Conservation (phyloP, 192 early-diverging fungal species). For the Backusella luteola region DNA sequence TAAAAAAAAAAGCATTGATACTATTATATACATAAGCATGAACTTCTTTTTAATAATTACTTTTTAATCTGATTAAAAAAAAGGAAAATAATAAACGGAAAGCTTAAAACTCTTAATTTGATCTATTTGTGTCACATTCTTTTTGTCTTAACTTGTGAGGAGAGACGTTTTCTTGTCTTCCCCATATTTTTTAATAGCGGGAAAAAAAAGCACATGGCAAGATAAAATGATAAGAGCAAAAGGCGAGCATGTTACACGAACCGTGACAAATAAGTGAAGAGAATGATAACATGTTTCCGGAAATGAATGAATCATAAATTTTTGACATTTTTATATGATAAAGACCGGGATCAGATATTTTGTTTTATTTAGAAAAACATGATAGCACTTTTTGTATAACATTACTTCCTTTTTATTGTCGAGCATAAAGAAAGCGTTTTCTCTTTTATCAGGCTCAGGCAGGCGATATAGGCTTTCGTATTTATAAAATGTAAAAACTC, state of each 20-base stretch:
- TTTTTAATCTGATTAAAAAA: too few relatives aligned
- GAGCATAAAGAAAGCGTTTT: background rate
- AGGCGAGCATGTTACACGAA: background rate
- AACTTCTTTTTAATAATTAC: too few relatives aligned
- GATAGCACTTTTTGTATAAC: background rate
- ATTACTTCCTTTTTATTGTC: background rate
- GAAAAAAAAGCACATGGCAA: slow-evolving; percentile 2
- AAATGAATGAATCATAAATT: background rate
- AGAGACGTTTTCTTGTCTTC: too few relatives aligned
- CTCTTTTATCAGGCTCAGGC: background rate
- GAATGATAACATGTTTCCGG: background rate
- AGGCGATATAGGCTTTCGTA: background rate
- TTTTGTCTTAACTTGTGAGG: too few relatives aligned
- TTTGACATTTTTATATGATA: background rate
- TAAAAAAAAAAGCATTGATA: too few relatives aligned
- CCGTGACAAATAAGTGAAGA: background rate
- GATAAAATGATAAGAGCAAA: background rate
- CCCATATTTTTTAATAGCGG: too few relatives aligned
- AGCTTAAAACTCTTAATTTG: too few relatives aligned
- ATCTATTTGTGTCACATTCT: too few relatives aligned
- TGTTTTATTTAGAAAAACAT: background rate
- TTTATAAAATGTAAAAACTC: too few relatives aligned
- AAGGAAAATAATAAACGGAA: too few relatives aligned
- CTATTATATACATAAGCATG: too few relatives aligned
- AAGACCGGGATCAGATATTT: background rate